Evolutionary conservation across 2,329 filamentous ascomycete species (phyloP), one percentile per base, ranked within the genome.

Genomic region (Fusarium musae): DNA sequence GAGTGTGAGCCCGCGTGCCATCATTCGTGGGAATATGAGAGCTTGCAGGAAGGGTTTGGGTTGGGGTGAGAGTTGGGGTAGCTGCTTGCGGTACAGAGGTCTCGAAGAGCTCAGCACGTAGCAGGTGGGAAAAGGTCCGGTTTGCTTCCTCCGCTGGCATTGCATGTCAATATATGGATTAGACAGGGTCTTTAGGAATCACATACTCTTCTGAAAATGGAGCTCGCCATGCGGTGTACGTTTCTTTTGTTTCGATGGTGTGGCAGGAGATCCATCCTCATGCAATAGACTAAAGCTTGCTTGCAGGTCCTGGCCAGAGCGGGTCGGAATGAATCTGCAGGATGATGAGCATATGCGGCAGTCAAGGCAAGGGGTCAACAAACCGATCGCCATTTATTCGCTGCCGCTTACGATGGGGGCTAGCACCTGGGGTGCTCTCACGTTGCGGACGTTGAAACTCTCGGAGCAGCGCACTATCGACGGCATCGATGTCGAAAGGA

Each of bases 61-160:
- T 90, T 63, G 90, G 87, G 65, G 89, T 92, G 70, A 90, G 80
- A 32, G 87, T 87, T 52, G 91, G 87, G 42, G 92, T 87, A 42
- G 93, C 90, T 39, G 91, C 87, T 81, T 98, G 96, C 13, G 96
- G 95, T 69, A 98, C 92, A 34, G 94, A 93, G 75, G 90, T 90
- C 78, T 97, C 96, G 81, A 99, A 99, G 67, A 99, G 89, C 82
- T 99, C 96, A 59, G 94, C 92, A 63, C 96, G 92, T 63, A 99
- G 86, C 11, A 99, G 86, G 26, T 91, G 93, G 34, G 95, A 97
- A 82, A 96, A 99, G 26, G 94, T 98, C 66, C 93, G 90, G 78
- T 99, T 98, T 53, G 96, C 96, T 87, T 98, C 95, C 84, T 98
- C 95, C 56, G 93, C 95, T 90, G 42, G 9, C 30, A 61, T 46